These are phyloP conservation scores for Monosporascus sp. DNA, from an alignment of 2,329 filamentous ascomycete species.

Conservation along the genomic window DNA sequence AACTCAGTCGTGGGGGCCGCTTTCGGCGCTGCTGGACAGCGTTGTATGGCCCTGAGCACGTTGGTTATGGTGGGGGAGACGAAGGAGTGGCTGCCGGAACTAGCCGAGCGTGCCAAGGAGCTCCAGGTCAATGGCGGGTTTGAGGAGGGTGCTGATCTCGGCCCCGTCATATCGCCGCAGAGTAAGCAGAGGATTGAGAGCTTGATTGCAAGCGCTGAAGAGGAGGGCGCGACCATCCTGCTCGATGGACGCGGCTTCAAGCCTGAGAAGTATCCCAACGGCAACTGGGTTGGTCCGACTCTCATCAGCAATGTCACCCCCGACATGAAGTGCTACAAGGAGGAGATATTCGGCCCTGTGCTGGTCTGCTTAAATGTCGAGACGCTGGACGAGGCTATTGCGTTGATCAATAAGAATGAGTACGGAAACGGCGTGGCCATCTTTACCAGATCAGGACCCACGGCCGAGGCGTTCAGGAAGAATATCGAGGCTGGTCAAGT, in stretches of 20 bases:
- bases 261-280: conserved; percentile 74
- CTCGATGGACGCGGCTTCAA: conserved; percentile 73
- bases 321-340: conserved; percentile 76
- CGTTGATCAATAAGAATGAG: conserved; percentile 78
- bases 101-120: conserved; percentile 68
- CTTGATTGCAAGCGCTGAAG: conserved; percentile 70
- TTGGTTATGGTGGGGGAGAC: conserved; percentile 81
- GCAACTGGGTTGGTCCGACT: conserved; percentile 80
- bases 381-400: conserved; percentile 73
- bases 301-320: conserved; percentile 77
- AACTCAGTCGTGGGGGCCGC: conserved; percentile 80
- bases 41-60: conserved; percentile 82
- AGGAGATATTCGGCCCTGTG: conserved; percentile 84
- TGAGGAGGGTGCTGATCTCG: conserved; percentile 72
- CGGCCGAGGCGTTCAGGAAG: conserved; percentile 71
- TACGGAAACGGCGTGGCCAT: conserved; percentile 84
- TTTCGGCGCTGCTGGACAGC: conserved; percentile 78
- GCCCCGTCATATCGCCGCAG: conserved; percentile 75
- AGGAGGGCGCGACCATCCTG: conserved; percentile 77
- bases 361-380: conserved; percentile 75
- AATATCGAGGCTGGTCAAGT: conserved; percentile 82
- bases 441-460: conserved; percentile 74
- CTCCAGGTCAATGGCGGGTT: conserved; percentile 77
- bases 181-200: conserved; percentile 74
- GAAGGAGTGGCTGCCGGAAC: conserved; percentile 73